Conservation (phyloP, 164 flowering plant genomes). For the Cinnamomum micranthum region DNA sequence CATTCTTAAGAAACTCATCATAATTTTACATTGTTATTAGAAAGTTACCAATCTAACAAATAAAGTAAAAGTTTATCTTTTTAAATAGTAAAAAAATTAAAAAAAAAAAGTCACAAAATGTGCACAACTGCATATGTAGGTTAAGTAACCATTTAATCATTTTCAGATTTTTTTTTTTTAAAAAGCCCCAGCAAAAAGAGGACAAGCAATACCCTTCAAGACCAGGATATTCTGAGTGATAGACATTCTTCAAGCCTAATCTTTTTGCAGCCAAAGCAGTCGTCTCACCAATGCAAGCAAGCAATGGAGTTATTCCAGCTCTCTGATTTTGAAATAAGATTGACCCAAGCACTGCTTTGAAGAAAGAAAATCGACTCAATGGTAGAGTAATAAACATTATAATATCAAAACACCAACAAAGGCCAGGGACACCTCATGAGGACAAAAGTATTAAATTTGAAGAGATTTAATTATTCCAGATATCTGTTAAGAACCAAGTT, state of each 20-base stretch:
- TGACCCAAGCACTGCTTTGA: conserved; percentile 69
- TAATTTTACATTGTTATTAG: no score
- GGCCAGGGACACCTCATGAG: background rate
- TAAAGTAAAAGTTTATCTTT: no score
- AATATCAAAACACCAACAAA: background rate
- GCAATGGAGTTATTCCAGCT: conserved; percentile 72
- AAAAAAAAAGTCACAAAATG: background rate
- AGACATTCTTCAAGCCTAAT: conserved; percentile 66
- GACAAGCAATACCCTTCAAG: conserved; percentile 72
- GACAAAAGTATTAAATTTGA: background rate
- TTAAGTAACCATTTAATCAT: background rate
- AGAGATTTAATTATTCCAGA: background rate
- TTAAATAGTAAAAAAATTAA: no score
- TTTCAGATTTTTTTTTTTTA: background rate
- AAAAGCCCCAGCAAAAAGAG: background rate
- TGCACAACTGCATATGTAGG: background rate
- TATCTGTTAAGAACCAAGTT: background rate
- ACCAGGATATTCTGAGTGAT: conserved; percentile 75
- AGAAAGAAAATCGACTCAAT: background rate
- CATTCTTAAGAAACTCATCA: no score
- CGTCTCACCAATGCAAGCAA: conserved; percentile 95
- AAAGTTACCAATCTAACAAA: no score
- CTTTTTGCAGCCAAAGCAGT: conserved; percentile 79
- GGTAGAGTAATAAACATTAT: background rate
- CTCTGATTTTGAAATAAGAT: conserved; percentile 46